These are phyloP conservation scores for Phytophthora agathidicida DNA, from an alignment of 352 stramenopile genomes.

Conservation along the genomic window DNA sequence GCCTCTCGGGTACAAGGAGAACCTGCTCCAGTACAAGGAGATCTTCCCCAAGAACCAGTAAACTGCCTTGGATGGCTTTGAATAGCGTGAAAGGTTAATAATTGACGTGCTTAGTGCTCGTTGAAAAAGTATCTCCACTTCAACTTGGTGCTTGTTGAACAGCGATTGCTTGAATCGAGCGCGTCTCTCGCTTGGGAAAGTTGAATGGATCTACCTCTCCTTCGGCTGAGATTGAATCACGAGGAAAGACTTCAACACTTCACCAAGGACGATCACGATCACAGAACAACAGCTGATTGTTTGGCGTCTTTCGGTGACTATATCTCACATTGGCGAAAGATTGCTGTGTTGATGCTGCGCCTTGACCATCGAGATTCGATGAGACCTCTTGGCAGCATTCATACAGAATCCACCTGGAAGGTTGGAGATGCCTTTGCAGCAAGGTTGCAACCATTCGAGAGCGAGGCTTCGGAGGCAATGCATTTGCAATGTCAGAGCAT, in stretches of 20 bases:
- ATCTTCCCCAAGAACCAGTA: conserved; percentile 25
- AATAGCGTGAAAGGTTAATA: conserved; percentile 10
- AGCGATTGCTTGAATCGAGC: background rate
- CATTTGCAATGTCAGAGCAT: conserved; percentile 11
- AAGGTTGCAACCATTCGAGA: background rate
- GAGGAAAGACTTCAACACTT: no score
- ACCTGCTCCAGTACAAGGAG: conserved; percentile 17
- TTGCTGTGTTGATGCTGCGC: no score
- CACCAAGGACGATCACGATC: no score
- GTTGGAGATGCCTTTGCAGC: background rate
- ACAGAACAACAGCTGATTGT: no score
- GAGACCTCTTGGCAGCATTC: no score
- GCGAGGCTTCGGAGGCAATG: background rate
- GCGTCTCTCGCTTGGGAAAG: background rate
- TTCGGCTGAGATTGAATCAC: no score
- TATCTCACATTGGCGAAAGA: no score
- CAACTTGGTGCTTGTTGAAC: background rate
- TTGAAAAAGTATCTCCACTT: conserved; percentile 1
- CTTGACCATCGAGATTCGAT: no score
- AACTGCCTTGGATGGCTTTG: conserved; percentile 1
- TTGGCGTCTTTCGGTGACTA: no score
- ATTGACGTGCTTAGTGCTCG: conserved; percentile 9
- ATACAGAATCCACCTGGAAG: conserved; percentile 5
- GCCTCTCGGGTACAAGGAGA: conserved; percentile 18
- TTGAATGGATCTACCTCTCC: no score